Percentiles rank a stretch among this genome's conserved stretches.
These are phyloP conservation scores for Inga oerstediana DNA, from an alignment of 306 rosid genomes.

Conservation along the genomic window DNA sequence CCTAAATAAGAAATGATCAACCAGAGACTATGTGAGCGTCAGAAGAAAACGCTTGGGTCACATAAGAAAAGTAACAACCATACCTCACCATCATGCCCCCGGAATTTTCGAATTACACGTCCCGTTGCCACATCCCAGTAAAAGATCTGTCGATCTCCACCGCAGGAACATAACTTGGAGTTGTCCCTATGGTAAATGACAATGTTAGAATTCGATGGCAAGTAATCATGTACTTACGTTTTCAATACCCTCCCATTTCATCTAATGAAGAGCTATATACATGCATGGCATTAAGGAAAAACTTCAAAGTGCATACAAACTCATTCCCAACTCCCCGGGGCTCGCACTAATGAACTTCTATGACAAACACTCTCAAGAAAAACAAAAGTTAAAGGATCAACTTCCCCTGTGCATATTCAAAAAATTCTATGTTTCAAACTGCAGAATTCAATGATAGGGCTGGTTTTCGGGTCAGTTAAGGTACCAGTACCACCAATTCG, in stretches of 20 bases:
- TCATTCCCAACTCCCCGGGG: background rate
- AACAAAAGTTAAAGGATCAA: background rate
- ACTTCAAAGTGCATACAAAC: background rate
- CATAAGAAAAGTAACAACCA: background rate
- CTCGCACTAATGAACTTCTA: background rate
- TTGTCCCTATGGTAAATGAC: slow-evolving; percentile 58
- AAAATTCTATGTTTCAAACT: background rate
- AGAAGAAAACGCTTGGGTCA: background rate
- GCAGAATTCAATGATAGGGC: background rate
- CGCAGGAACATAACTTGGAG: slow-evolving; percentile 80
- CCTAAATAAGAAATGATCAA: slow-evolving; percentile 44
- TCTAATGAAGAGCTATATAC: background rate
- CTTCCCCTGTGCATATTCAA: background rate
- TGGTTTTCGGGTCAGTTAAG: background rate
- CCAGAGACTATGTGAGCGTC: background rate
- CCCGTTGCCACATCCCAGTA: slow-evolving; percentile 92
- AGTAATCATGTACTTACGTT: background rate
- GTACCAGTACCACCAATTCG: background rate
- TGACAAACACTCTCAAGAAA: background rate
- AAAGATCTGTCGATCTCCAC: slow-evolving; percentile 85
- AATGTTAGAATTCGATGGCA: background rate
- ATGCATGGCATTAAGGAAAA: background rate
- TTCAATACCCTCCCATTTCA: background rate
- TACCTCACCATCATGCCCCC: slow-evolving; percentile 88
- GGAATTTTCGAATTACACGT: slow-evolving; percentile 83